Evolutionary conservation across 768 basidiomycete genomes (phyloP).

Genomic region (Mycena alexandri): DNA sequence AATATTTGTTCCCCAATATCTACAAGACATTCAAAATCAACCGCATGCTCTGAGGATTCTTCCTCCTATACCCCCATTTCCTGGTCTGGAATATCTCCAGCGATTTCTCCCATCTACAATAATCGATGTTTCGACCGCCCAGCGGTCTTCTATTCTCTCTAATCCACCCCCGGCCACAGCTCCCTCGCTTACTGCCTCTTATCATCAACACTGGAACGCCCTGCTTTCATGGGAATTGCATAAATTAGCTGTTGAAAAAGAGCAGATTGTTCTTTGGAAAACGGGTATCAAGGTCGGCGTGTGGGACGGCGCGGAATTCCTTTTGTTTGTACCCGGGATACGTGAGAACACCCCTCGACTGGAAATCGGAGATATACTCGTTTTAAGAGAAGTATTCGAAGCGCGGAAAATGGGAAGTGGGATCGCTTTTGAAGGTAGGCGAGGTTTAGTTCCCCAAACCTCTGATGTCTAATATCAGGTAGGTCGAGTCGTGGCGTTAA

Average conservation of each 20-base stretch:
- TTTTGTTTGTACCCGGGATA: slow-evolving; percentile 54
- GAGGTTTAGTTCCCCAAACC: not conserved
- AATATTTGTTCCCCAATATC: slow-evolving; percentile 61
- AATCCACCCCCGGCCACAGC: slow-evolving; percentile 34
- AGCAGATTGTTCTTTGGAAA: slow-evolving; percentile 61
- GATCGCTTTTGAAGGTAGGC: slow-evolving; percentile 57
- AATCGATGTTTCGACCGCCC: slow-evolving; percentile 46
- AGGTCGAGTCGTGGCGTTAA: slow-evolving; percentile 52
- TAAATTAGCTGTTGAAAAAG: slow-evolving; percentile 54
- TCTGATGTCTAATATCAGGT: slow-evolving; percentile 4
- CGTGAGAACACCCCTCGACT: slow-evolving; percentile 57
- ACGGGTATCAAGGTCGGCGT: slow-evolving; percentile 48
- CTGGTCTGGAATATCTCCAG: slow-evolving; percentile 54
- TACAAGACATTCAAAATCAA: slow-evolving; percentile 63
- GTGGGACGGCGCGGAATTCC: slow-evolving; percentile 56
- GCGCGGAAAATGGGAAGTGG: slow-evolving; percentile 49
- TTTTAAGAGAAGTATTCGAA: slow-evolving; percentile 57
- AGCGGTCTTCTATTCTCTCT: slow-evolving; percentile 38
- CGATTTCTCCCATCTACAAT: slow-evolving; percentile 55
- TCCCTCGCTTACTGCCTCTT: slow-evolving; percentile 37
- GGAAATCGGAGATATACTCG: slow-evolving; percentile 60
- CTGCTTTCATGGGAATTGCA: slow-evolving; percentile 63
- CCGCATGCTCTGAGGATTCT: slow-evolving; percentile 56
- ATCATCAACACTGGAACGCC: slow-evolving; percentile 56
- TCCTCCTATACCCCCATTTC: slow-evolving; percentile 58